Conservation (phyloP, 176 grass and related monocot species). For the Hordeum marinum region DNA sequence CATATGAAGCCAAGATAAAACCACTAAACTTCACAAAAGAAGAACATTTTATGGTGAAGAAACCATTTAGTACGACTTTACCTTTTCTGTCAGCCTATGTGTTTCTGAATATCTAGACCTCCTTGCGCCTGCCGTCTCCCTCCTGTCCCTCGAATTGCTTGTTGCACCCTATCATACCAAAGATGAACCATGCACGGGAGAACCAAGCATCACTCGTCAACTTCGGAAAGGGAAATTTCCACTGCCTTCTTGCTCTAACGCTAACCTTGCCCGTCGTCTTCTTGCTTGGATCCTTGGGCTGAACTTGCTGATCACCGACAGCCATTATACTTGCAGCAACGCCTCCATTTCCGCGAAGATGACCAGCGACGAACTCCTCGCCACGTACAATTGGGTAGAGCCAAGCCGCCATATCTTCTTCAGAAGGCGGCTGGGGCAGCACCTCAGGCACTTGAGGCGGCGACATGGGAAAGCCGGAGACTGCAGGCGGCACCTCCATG, state of each 20-base stretch:
- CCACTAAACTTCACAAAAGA: neutral
- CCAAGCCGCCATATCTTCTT: conserved; percentile 32
- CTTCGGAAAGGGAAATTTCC: too few relatives aligned
- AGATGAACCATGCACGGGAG: too few relatives aligned
- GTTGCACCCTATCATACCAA: neutral
- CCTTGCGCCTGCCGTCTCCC: neutral
- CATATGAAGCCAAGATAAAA: neutral
- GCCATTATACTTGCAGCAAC: neutral
- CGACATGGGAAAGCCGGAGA: neutral
- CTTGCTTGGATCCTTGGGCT: neutral
- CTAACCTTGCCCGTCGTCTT: neutral
- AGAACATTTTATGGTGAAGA: neutral
- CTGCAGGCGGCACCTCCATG: neutral
- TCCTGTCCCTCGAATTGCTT: neutral
- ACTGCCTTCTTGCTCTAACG: neutral
- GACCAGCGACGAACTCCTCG: neutral
- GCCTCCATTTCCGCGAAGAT: neutral
- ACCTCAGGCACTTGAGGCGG: neutral
- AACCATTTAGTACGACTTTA: neutral
- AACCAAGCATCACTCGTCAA: too few relatives aligned
- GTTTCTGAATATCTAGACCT: neutral
- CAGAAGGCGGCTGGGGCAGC: neutral
- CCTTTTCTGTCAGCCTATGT: conserved; percentile 8
- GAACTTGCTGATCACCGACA: neutral
- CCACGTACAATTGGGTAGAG: conserved; percentile 13